A percentile compares a stretch with the other conserved stretches of the same genome.
These are phyloP conservation scores for Scytalidium lignicola DNA, from an alignment of 2,329 filamentous ascomycete species.

Conservation along the genomic window DNA sequence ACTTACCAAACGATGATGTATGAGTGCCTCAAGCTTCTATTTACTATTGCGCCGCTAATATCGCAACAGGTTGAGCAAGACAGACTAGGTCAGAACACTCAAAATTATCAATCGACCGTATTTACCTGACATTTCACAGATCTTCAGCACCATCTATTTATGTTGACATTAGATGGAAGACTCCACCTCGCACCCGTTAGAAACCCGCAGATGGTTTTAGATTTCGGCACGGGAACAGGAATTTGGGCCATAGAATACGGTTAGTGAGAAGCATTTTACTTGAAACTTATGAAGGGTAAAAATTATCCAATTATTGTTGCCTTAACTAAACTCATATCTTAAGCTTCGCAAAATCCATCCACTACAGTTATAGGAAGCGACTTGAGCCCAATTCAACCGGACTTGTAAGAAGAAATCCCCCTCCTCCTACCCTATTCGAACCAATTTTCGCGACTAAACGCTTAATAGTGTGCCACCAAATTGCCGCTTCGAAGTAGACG, in stretches of 20 bases:
- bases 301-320: too few relatives aligned
- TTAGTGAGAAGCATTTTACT: neutral
- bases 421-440: too few relatives aligned
- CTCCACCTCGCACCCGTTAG: slow-evolving; percentile 22
- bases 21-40: neutral
- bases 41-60: neutral
- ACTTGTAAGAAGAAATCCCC: slow-evolving; percentile 4
- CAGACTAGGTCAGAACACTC: slow-evolving; percentile 1
- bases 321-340: neutral
- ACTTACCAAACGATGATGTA: neutral
- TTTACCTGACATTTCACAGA: slow-evolving; percentile 2
- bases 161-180: slow-evolving; percentile 15
- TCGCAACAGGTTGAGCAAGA: slow-evolving; percentile 3
- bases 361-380: slow-evolving; percentile 23
- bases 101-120: neutral
- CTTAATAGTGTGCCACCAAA: slow-evolving; percentile 36
- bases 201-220: slow-evolving; percentile 28
- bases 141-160: slow-evolving; percentile 13
- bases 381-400: slow-evolving; percentile 26
- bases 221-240: slow-evolving; percentile 15
- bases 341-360: slow-evolving; percentile 13
- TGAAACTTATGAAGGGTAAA: too few relatives aligned
- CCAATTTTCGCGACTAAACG: too few relatives aligned
- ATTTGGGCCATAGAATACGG: slow-evolving; percentile 6
- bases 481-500: slow-evolving; percentile 44